A percentile compares a stretch with the other conserved stretches of the same genome.
These are phyloP conservation scores for Diaporthe capsici DNA, from an alignment of 2,329 filamentous ascomycete genomes.

Conservation along the genomic window DNA sequence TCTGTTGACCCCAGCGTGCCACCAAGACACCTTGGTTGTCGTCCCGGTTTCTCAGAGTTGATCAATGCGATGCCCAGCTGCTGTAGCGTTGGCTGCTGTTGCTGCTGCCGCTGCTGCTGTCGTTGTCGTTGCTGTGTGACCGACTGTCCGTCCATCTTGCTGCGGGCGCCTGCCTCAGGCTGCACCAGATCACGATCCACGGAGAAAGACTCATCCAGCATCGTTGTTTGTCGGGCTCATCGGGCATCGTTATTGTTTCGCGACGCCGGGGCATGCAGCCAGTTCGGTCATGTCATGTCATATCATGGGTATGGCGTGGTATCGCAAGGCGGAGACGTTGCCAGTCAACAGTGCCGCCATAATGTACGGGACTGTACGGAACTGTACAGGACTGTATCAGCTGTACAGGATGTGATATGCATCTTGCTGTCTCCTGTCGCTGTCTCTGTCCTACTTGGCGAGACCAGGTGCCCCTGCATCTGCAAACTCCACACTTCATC, in stretches of 20 bases:
- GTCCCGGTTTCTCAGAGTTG: neutral
- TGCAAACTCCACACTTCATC: slow-evolving; percentile 22
- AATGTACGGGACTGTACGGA: neutral
- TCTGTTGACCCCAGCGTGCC: neutral
- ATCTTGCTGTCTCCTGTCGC: neutral
- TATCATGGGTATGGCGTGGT: slow-evolving; percentile 20
- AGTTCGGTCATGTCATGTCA: slow-evolving; percentile 15
- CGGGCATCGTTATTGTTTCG: slow-evolving; percentile 25
- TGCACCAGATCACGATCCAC: slow-evolving; percentile 13
- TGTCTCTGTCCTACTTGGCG: slow-evolving; percentile 19
- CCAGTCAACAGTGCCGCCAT: slow-evolving; percentile 6
- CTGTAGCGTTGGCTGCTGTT: neutral
- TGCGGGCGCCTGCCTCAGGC: neutral
- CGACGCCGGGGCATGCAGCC: neutral
- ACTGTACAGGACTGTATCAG: neutral
- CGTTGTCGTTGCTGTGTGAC: neutral
- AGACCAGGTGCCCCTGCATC: slow-evolving; percentile 13
- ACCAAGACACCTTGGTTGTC: neutral
- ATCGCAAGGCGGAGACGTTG: neutral
- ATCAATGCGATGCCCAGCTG: neutral
- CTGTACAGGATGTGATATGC: neutral
- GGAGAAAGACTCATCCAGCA: neutral
- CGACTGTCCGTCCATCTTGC: neutral
- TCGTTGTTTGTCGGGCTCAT: slow-evolving; percentile 3
- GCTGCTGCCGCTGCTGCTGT: neutral